phyloP scores from a whole-genome alignment of 306 rosid genomes.

The Trichosanthes cucumerina region DNA sequence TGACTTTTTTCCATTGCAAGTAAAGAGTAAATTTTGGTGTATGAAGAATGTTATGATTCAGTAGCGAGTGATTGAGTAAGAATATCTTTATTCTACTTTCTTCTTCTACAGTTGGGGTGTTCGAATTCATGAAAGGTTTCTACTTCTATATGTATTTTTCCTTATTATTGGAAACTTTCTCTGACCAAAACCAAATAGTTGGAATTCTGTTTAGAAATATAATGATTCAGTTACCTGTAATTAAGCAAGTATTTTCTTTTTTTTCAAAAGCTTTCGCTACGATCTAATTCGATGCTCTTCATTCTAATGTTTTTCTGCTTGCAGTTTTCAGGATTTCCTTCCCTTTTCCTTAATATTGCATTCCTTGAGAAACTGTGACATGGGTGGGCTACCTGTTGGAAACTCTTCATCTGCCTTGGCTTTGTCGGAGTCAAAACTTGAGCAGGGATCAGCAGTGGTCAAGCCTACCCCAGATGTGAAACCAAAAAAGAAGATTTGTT shows the following conservation, averaged over 20 bases:
- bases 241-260: neutral
- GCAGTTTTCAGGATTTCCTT: neutral
- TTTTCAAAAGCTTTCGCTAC: neutral
- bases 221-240: neutral
- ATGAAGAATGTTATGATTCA: neutral
- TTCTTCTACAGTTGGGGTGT: neutral
- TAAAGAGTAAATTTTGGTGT: neutral
- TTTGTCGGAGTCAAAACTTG: slow-evolving; percentile 19
- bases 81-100: neutral
- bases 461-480: slow-evolving; percentile 28
- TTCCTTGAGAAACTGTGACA: slow-evolving; percentile 8
- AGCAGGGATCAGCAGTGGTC: slow-evolving; percentile 4
- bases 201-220: neutral
- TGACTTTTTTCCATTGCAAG: neutral
- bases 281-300: neutral
- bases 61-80: neutral
- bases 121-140: neutral
- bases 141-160: neutral
- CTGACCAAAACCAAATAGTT: neutral
- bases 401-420: slow-evolving; percentile 26
- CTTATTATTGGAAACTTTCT: neutral
- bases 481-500: slow-evolving; percentile 80
- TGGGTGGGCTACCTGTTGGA: slow-evolving; percentile 41
- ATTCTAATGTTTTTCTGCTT: neutral
- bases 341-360: neutral